phyloP scores from a whole-genome alignment of 2,329 filamentous ascomycete genomes.

The Lachnellula hyalina region DNA sequence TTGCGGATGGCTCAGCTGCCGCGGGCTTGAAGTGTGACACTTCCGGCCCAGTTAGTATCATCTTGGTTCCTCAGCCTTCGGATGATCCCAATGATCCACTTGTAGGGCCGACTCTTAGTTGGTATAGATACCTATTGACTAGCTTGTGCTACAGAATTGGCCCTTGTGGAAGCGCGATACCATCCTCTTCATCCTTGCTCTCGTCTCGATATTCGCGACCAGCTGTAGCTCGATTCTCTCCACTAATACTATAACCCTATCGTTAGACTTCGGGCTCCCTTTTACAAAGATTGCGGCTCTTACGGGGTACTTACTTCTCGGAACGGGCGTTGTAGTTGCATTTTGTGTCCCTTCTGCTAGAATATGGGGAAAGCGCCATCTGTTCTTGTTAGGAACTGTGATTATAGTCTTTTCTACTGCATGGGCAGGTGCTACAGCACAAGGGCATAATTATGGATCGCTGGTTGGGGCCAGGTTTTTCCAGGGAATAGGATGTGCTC shows the following conservation, averaged over 20 bases:
- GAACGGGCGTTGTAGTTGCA: slow-evolving; percentile 74
- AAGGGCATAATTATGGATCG: slow-evolving; percentile 56
- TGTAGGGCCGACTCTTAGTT: slow-evolving; percentile 36
- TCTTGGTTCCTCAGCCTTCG: slow-evolving; percentile 85
- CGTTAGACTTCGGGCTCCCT: slow-evolving; percentile 55
- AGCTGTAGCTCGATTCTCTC: slow-evolving; percentile 82
- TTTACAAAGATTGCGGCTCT: slow-evolving; percentile 77
- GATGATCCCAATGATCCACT: slow-evolving; percentile 88
- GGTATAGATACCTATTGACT: slow-evolving; percentile 7
- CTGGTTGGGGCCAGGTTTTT: slow-evolving; percentile 75
- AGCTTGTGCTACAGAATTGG: slow-evolving; percentile 58
- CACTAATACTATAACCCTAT: slow-evolving; percentile 76
- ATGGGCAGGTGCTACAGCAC: slow-evolving; percentile 62
- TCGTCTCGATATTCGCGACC: slow-evolving; percentile 77
- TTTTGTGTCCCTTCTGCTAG: slow-evolving; percentile 83
- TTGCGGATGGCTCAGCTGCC: slow-evolving; percentile 32
- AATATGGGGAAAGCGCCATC: slow-evolving; percentile 88
- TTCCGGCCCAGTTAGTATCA: slow-evolving; percentile 61
- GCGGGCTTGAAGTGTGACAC: slow-evolving; percentile 65
- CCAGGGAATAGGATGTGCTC: slow-evolving; percentile 80
- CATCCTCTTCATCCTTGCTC: slow-evolving; percentile 71
- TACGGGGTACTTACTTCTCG: slow-evolving; percentile 83
- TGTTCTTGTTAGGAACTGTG: slow-evolving; percentile 72
- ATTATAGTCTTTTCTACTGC: slow-evolving; percentile 68
- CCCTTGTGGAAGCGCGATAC: slow-evolving; percentile 79